Base-by-base conservation (phyloP, 768 basidiomycete genomes). In the Tricholoma matsutake region DNA sequence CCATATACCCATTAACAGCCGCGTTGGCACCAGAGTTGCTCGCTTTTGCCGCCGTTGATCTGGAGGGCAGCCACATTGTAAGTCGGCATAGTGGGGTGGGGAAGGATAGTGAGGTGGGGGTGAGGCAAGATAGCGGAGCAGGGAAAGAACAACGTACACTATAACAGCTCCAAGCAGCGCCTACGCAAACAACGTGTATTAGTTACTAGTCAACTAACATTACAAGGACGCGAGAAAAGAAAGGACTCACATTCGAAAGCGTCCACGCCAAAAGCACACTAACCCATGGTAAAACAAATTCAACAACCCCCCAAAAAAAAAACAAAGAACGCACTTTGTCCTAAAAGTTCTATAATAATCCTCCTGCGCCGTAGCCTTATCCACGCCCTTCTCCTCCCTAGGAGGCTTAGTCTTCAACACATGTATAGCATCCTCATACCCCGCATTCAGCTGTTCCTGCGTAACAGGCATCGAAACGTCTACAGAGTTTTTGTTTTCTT, bases 381-480 rank as follows among this genome's bases (percentile, higher is more conserved):
- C 91, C 0, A 81, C 81, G 64, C 83, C 88, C 28, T 75, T 68
- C 32, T 89, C 88, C 54, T 75, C 83, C 72, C 91, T 91, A 2
- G 91, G 89, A 28, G 92, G 79, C 73, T 95, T 94, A 10, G 84
- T 84, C 14, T 83, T 81, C 55, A 98, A 75, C 2, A 94, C 86
- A 66, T 89, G 86, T 34, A 95, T 83, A 2, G 96, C 97, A 64
- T 96, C 93, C 63, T 96, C 92, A 69, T 98, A 98, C 57, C 89
- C 83, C 31, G 88, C 87, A 68, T 95, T 87, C 73, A 94, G 88
- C 68, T 98, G 96, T 67, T 87, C 92, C 70, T 96, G 88, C 56
- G 87, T 87, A 1, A 92, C 90, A 2, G 95, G 95, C 0, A 97
- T 83, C 7, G 82, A 81, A 8, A 94, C 92, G 61, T 96, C 93